Conservation (phyloP, 148 eudicot genomes). For the Rhododendron molle region DNA sequence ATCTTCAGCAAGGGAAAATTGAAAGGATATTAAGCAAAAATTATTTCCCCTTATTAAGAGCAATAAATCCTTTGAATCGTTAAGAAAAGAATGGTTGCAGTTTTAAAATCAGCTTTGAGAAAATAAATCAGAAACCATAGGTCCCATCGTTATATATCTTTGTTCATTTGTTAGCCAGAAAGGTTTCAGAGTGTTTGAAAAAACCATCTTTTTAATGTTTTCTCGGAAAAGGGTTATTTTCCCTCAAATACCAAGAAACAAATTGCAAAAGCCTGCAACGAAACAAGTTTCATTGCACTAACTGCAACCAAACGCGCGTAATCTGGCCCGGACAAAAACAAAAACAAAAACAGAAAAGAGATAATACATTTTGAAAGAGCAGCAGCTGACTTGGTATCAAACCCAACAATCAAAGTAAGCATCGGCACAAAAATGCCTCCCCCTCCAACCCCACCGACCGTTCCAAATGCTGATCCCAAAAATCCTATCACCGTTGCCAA, state of each 20-base stretch:
- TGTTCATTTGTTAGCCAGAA: background rate
- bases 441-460: conserved; percentile 97
- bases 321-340: background rate
- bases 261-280: background rate
- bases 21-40: background rate
- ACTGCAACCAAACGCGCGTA: background rate
- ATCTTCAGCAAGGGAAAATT: background rate
- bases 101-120: background rate
- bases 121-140: background rate
- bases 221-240: background rate
- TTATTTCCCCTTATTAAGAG: background rate
- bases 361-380: conserved; percentile 85
- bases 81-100: background rate
- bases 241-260: background rate
- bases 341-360: background rate
- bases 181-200: background rate
- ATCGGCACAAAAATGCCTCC: conserved; percentile 97
- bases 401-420: conserved; percentile 83
- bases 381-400: conserved; percentile 98
- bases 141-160: background rate
- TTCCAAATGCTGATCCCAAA: conserved; percentile 89
- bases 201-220: background rate
- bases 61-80: background rate
- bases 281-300: too few species aligned
- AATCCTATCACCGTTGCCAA: conserved; percentile 81